phyloP scores from a whole-genome alignment of 305 asterid species.

The Petunia hybrid region DNA sequence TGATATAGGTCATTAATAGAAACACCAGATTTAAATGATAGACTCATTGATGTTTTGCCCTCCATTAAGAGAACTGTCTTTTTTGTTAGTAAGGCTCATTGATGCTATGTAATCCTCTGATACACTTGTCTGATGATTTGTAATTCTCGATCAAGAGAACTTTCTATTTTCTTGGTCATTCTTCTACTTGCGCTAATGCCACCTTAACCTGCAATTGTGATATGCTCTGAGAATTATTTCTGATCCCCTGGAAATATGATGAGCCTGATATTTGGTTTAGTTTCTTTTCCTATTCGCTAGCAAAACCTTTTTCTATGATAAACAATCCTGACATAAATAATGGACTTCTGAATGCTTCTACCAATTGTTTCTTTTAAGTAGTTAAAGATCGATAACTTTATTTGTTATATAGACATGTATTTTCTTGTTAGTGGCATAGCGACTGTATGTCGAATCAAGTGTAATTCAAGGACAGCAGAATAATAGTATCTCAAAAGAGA shows the following conservation, averaged over 20 bases:
- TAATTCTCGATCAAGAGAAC: not conserved
- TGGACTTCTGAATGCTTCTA: not conserved
- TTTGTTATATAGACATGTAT: not conserved
- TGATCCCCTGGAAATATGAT: not conserved
- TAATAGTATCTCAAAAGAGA: not conserved
- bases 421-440: not conserved
- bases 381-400: not conserved
- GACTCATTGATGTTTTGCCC: not conserved
- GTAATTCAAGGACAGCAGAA: slow-evolving; percentile 19
- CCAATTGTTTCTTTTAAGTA: not conserved
- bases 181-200: not conserved
- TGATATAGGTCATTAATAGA: not conserved
- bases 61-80: too few relatives aligned
- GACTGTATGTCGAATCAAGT: slow-evolving; percentile 7
- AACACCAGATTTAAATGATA: not conserved
- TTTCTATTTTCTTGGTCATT: not conserved
- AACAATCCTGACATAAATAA: not conserved
- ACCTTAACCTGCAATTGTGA: not conserved
- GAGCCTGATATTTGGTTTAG: not conserved
- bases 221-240: not conserved
- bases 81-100: too few relatives aligned
- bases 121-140: not conserved
- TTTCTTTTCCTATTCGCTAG: not conserved
- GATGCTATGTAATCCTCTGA: not conserved
- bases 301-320: not conserved